Evolutionary conservation across 129 eudicot species (phyloP), one percentile per base, ranked within the genome.

Genomic region (Arctium lappa): DNA sequence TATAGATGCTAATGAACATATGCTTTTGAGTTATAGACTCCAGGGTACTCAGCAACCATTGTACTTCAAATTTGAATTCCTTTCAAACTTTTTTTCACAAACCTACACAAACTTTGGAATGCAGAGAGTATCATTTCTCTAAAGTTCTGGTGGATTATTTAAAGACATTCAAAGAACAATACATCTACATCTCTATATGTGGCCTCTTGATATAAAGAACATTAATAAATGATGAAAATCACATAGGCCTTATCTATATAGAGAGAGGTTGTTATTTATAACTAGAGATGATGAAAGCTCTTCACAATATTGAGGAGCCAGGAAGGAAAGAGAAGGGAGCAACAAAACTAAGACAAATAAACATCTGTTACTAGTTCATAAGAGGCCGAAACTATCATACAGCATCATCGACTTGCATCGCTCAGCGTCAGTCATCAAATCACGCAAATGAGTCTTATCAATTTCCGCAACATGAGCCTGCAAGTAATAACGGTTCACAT

Each of bases 341-440:
- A 18, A 34, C 37, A 76, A 69, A 66, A 75, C 62, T 16, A 6
- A 40, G 30, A 33, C 38, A 46, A 50, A 46, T 18, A 48, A 75
- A 36, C 77, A 76, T 76, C 11, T 69, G 72, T 8, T 48, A 69
- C 9, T 8, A 71, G 27, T 29, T 81, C 13, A 32, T 60, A n/a
- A 75, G 66, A 80, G 46, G 32, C 42, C 8, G 30, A 68, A 77
- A 69, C 16, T 34, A 82, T 60, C 96, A 81, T 93, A 95, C 99
- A 91, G 89, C 94, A 89, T 95, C 97, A 95, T 90, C 22, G 98
- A 90, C 79, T 89, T 86, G 95, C 98, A 91, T 56, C 99, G 80
- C 10, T 89, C 89, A 42, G 88, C 36, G 66, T 95, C 95, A 40
- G 74, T 80, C 97, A 95, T 91, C 91, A 95, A 84, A 74, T 95